Evolutionary conservation across 306 rosid species (phyloP).

Genomic region (Cucumis sativus): DNA sequence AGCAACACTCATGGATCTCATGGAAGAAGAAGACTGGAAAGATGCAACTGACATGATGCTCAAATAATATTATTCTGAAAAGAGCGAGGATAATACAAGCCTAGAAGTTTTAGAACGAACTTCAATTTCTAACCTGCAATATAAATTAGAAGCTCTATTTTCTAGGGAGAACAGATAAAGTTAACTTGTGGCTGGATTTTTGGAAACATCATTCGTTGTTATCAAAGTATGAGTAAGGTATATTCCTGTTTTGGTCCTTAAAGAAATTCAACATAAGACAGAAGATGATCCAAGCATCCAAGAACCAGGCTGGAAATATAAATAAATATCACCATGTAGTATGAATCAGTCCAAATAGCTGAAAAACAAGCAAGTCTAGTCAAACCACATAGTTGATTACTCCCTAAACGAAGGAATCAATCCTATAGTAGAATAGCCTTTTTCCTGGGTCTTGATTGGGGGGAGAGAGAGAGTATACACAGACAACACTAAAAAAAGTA

Average conservation of each 20-base stretch:
- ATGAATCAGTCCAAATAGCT: neutral
- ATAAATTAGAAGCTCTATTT: neutral
- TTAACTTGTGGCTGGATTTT: neutral
- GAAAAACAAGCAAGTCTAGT: neutral
- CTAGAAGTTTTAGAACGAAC: neutral
- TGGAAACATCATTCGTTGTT: neutral
- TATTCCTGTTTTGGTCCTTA: neutral
- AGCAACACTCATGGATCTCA: slow-evolving; percentile 22
- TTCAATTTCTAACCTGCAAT: neutral
- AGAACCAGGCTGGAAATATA: neutral
- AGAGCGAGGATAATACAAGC: neutral
- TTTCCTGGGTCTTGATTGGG: neutral
- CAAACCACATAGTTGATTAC: neutral
- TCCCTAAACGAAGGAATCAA: neutral
- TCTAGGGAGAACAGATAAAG: neutral
- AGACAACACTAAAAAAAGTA: neutral
- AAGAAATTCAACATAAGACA: neutral
- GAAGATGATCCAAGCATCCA: neutral
- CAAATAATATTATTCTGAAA: neutral
- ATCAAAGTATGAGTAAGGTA: neutral
- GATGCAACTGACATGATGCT: slow-evolving; percentile 1
- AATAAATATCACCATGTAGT: neutral
- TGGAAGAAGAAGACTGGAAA: neutral
- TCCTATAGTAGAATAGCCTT: neutral
- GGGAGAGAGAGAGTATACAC: neutral